Conservation (phyloP, 2,329 filamentous ascomycete genomes). For the Colletotrichum sp. region DNA sequence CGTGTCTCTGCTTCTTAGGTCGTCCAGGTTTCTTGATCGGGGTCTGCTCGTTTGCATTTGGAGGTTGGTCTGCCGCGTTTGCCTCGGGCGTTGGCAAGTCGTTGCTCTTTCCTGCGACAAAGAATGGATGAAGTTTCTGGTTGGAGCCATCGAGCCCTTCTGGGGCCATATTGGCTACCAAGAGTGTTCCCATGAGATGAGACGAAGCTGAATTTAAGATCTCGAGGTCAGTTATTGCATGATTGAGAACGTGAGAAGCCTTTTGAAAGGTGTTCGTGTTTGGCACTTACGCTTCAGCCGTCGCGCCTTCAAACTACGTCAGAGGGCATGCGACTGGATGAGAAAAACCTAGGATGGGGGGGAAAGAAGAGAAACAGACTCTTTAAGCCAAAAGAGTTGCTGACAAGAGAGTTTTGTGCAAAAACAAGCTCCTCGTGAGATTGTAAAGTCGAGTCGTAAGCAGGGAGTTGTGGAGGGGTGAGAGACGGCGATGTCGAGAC, state of each 20-base stretch:
- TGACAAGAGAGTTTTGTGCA: background rate
- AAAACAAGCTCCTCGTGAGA: background rate
- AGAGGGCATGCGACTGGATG: slow-evolving; percentile 6
- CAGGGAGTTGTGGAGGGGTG: background rate
- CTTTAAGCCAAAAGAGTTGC: background rate
- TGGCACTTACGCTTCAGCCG: slow-evolving; percentile 7
- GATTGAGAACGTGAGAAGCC: background rate
- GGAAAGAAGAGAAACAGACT: background rate
- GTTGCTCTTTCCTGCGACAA: slow-evolving; percentile 34
- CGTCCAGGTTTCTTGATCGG: background rate
- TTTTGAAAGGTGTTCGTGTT: background rate
- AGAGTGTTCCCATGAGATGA: slow-evolving; percentile 44
- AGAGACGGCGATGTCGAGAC: background rate
- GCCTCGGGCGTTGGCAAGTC: background rate
- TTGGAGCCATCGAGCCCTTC: slow-evolving; percentile 38
- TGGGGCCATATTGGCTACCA: slow-evolving; percentile 50
- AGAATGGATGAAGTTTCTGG: slow-evolving; percentile 63
- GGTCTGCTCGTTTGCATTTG: background rate
- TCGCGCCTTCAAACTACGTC: slow-evolving; percentile 15
- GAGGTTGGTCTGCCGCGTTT: background rate
- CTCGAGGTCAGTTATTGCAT: background rate
- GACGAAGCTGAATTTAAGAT: background rate
- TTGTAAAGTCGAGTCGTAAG: background rate
- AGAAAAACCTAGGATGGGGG: background rate
- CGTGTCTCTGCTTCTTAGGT: background rate